phyloP scores from a whole-genome alignment of 2,329 filamentous ascomycete genomes.

The Diaporthe amygdali region DNA sequence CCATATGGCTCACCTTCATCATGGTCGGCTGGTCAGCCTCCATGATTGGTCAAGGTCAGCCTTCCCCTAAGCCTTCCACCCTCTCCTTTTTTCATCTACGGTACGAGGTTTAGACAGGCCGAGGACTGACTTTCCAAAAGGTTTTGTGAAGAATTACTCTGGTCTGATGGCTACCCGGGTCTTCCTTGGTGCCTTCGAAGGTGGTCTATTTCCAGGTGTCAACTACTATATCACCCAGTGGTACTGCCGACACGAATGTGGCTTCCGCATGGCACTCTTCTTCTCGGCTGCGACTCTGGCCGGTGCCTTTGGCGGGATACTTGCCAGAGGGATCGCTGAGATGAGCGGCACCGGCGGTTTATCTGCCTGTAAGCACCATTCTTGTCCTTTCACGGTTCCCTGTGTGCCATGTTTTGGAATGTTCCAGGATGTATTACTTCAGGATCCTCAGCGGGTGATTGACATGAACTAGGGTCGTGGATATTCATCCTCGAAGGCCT shows the following conservation, averaged over 20 bases:
- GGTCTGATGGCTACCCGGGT: constrained; percentile 57
- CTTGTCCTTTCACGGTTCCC: too few species aligned
- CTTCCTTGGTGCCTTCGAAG: constrained; percentile 63
- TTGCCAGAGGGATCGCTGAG: constrained; percentile 64
- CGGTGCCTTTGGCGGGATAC: constrained; percentile 66
- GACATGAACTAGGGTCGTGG: too few species aligned
- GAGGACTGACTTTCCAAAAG: too few species aligned
- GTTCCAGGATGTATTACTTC: too few species aligned
- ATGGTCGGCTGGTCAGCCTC: constrained; percentile 45
- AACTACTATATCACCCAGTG: constrained; percentile 59
- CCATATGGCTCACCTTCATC: constrained; percentile 56
- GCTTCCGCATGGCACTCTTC: constrained; percentile 66
- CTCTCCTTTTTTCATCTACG: too few species aligned
- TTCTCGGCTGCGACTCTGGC: constrained; percentile 62
- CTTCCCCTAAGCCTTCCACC: too few species aligned
- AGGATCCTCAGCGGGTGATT: too few species aligned
- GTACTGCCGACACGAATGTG: constrained; percentile 66
- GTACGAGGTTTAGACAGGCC: too few species aligned
- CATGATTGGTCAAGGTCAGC: constrained; percentile 44
- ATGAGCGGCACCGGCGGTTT: constrained; percentile 56
- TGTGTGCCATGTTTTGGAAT: too few species aligned
- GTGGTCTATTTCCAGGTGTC: constrained; percentile 66
- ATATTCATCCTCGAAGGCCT: constrained; percentile 77
- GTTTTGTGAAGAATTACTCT: constrained; percentile 56
- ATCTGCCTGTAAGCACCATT: too few species aligned